These are phyloP conservation scores for Colletotrichum cordylinicola DNA, from an alignment of 2,329 filamentous ascomycete genomes.

Conservation along the genomic window DNA sequence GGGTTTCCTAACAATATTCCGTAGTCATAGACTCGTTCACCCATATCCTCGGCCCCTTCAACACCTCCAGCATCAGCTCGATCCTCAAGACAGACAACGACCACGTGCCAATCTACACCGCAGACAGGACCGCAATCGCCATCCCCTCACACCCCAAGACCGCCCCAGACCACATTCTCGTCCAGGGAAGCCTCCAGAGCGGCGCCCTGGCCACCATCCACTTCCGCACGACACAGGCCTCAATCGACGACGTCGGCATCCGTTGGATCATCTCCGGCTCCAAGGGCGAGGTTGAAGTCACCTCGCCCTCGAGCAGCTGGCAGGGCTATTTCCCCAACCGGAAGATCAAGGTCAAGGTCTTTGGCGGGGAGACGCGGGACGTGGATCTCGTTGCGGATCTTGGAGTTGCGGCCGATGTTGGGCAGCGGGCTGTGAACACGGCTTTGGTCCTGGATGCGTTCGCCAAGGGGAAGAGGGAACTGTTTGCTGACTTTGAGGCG, in stretches of 20 bases:
- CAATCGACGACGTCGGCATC: slow-evolving; percentile 28
- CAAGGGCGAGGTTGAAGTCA: slow-evolving; percentile 38
- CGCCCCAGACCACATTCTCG: slow-evolving; percentile 37
- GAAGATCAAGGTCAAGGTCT: slow-evolving; percentile 24
- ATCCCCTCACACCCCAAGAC: slow-evolving; percentile 29
- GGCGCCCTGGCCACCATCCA: slow-evolving; percentile 34
- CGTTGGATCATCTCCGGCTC: slow-evolving; percentile 42
- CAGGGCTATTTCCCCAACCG: slow-evolving; percentile 17
- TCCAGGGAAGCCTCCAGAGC: slow-evolving; percentile 36
- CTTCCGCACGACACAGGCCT: slow-evolving; percentile 24
- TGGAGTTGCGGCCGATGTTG: slow-evolving; percentile 7
- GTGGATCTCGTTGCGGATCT: slow-evolving; percentile 15
- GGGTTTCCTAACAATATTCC: background rate
- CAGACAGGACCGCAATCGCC: slow-evolving; percentile 25
- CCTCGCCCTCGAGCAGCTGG: slow-evolving; percentile 14
- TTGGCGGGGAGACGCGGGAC: slow-evolving; percentile 1
- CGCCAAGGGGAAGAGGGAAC: slow-evolving; percentile 22
- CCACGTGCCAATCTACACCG: slow-evolving; percentile 25
- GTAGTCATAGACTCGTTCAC: slow-evolving; percentile 38
- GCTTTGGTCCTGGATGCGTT: slow-evolving; percentile 27
- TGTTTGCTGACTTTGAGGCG: slow-evolving; percentile 25
- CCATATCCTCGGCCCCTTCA: slow-evolving; percentile 37
- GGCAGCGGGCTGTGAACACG: slow-evolving; percentile 21
- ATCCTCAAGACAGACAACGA: slow-evolving; percentile 30
- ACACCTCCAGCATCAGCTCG: slow-evolving; percentile 28